Percentiles rank a stretch among this genome's conserved stretches.
Evolutionary conservation across 176 grass and related monocot species (phyloP).

Genomic region (Aechmea fasciata): DNA sequence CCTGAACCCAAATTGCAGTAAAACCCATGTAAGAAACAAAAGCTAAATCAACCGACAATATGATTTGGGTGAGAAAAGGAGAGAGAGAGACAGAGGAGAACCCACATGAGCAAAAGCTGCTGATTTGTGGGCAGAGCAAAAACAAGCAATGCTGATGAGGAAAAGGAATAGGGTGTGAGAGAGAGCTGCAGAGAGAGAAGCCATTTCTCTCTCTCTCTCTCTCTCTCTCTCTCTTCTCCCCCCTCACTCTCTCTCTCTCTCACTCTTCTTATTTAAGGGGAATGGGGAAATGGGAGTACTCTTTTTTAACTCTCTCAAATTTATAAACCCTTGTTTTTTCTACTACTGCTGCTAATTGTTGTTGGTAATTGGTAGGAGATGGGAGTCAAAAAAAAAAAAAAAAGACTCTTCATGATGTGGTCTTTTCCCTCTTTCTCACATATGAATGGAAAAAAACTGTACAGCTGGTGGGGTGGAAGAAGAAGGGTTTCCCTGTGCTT

Average conservation of each 20-base stretch:
- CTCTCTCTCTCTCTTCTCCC: background rate
- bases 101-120: conserved; percentile 4
- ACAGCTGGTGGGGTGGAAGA: too few species aligned
- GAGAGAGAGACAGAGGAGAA: conserved; percentile 4
- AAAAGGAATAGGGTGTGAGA: conserved; percentile 10
- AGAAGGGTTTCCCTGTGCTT: too few species aligned
- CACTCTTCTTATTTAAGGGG: background rate
- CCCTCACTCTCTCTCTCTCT: background rate
- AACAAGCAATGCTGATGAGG: conserved; percentile 8
- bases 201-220: conserved; percentile 19
- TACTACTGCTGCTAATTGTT: background rate
- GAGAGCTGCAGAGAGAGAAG: conserved; percentile 29
- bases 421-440: too few species aligned
- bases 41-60: conserved; percentile 2
- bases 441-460: too few species aligned
- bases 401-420: too few species aligned
- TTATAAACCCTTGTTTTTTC: background rate
- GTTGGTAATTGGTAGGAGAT: background rate
- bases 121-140: conserved; percentile 1
- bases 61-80: background rate
- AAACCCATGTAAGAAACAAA: background rate
- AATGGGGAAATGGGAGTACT: background rate
- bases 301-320: background rate
- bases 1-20: background rate
- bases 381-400: too few species aligned